phyloP scores from a whole-genome alignment of 371 early-diverging fungal genomes.

The Rhizopus microsporus region DNA sequence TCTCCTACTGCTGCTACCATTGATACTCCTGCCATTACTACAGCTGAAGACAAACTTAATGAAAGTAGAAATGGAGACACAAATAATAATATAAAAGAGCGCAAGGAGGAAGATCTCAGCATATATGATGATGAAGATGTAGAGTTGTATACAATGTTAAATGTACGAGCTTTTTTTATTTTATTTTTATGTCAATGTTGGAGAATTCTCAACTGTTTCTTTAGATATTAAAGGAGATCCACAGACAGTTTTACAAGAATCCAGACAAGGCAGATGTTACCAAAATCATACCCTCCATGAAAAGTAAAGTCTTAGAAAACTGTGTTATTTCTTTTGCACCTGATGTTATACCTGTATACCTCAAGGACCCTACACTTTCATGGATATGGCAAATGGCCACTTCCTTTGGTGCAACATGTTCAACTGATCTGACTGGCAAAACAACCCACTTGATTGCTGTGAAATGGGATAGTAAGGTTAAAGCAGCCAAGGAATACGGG shows the following conservation, averaged over 20 bases:
- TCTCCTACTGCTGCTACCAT: no score
- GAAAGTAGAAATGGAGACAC: no score
- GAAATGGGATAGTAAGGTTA: slow-evolving; percentile 69
- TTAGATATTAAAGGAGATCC: slow-evolving; percentile 57
- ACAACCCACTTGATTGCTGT: slow-evolving; percentile 81
- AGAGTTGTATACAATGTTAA: slow-evolving; percentile 53
- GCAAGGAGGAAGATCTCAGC: slow-evolving; percentile 2
- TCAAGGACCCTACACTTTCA: slow-evolving; percentile 40
- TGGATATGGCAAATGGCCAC: slow-evolving; percentile 76
- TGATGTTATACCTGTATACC: slow-evolving; percentile 49
- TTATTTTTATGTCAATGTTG: not conserved
- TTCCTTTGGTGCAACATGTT: slow-evolving; percentile 73
- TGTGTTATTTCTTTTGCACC: slow-evolving; percentile 53
- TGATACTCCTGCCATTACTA: no score
- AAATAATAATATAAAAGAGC: no score
- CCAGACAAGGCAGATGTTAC: slow-evolving; percentile 49
- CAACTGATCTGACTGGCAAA: slow-evolving; percentile 48
- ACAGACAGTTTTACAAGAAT: slow-evolving; percentile 48
- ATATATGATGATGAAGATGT: slow-evolving; percentile 48
- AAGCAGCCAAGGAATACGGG: slow-evolving; percentile 41
- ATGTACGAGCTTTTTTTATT: slow-evolving; percentile 28
- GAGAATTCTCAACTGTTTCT: not conserved
- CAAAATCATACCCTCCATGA: slow-evolving; percentile 53
- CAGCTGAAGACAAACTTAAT: no score
- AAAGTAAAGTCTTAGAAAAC: slow-evolving; percentile 45